Percentiles rank a stretch among this genome's conserved stretches.
Evolutionary conservation across 345 rosid species (phyloP).

Genomic region (sweet orange (Citrus sinensis)): DNA sequence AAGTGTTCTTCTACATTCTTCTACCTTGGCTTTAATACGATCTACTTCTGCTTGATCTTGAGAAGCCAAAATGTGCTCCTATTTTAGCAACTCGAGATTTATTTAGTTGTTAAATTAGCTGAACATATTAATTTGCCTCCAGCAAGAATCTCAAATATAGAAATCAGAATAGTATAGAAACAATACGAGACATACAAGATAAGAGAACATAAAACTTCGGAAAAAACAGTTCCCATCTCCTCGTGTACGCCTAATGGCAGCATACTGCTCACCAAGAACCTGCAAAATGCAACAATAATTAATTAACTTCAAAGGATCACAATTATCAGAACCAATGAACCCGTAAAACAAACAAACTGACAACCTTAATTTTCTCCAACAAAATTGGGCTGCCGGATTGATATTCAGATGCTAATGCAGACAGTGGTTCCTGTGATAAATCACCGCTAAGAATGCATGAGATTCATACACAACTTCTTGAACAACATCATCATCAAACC

Average conservation of each 20-base stretch:
- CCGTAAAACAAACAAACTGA: neutral
- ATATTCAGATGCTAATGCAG: slow-evolving; percentile 79
- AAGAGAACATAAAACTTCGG: slow-evolving; percentile 92
- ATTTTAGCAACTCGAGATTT: slow-evolving; percentile 10
- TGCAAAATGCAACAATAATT: slow-evolving; percentile 22
- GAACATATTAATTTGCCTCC: neutral
- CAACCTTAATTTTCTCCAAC: slow-evolving; percentile 91
- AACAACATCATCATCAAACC: neutral
- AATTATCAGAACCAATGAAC: neutral
- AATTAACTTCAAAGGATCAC: neutral
- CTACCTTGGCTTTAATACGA: slow-evolving; percentile 74
- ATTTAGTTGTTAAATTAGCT: slow-evolving; percentile 12
- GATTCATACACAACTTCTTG: neutral
- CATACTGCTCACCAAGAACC: slow-evolving; percentile 70
- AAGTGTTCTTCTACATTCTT: slow-evolving; percentile 88
- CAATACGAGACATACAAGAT: slow-evolving; percentile 60
- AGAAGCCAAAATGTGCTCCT: slow-evolving; percentile 85
- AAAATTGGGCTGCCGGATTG: slow-evolving; percentile 85
- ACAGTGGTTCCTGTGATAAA: slow-evolving; percentile 73
- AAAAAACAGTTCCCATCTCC: slow-evolving; percentile 99
- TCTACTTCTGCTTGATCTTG: slow-evolving; percentile 86
- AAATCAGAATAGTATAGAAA: neutral
- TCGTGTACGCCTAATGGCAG: slow-evolving; percentile 79
- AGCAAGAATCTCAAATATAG: slow-evolving; percentile 10
- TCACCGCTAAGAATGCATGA: neutral